Conservation (phyloP, 495 filamentous ascomycete species). For the Penicillium paradoxum region DNA sequence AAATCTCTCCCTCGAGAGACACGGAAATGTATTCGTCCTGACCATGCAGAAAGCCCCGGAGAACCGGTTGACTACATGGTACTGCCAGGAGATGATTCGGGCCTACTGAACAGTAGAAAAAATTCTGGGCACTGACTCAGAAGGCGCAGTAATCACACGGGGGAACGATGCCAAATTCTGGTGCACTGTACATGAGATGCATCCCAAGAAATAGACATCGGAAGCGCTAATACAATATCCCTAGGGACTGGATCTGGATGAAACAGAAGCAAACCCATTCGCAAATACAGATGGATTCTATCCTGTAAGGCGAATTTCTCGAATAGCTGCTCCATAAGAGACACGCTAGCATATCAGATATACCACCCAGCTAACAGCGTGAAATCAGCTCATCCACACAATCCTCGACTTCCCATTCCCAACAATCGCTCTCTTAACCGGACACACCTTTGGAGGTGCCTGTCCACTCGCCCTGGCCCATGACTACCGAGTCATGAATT, state of each 20-base stretch:
- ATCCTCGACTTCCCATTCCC: conserved; percentile 49
- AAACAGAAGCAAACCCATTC: conserved; percentile 41
- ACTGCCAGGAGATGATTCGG: conserved; percentile 45
- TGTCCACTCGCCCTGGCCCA: conserved; percentile 45
- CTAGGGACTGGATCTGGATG: conserved; percentile 45
- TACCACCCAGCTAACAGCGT: not conserved
- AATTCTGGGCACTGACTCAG: conserved; percentile 34
- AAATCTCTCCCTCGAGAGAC: conserved; percentile 26
- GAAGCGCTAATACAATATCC: not conserved
- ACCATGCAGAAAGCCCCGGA: conserved; percentile 48
- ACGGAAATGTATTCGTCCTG: conserved; percentile 43
- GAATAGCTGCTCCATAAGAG: not conserved
- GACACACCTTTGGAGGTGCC: conserved; percentile 49
- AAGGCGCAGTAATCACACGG: conserved; percentile 44
- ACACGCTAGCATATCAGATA: not conserved
- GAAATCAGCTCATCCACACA: conserved; percentile 37
- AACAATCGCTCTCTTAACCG: conserved; percentile 47
- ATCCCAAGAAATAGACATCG: not conserved
- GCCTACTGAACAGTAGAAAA: conserved; percentile 41
- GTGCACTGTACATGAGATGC: conserved; percentile 33
- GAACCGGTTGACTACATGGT: conserved; percentile 43
- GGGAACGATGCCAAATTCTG: conserved; percentile 48
- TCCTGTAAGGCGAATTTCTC: conserved; percentile 19
- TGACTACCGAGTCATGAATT: conserved; percentile 51
- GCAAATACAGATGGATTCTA: conserved; percentile 50